Evolutionary conservation across 495 filamentous ascomycete species (phyloP), one percentile per base, ranked within the genome.

Genomic region (Lophiostoma macrostomum): DNA sequence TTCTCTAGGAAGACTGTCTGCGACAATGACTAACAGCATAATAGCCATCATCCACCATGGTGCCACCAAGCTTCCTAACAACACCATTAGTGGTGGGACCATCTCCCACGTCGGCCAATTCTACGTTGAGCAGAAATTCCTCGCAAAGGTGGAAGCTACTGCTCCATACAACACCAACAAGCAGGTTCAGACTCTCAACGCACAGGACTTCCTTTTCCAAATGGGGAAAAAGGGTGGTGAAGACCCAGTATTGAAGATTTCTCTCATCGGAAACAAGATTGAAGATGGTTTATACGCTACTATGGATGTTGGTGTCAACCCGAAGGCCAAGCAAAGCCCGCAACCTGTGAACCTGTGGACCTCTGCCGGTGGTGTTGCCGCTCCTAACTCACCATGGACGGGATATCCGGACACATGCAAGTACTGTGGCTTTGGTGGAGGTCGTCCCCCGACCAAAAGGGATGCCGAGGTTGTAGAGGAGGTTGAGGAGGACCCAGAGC

Each of bases 111-210:
- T 84, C 44, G 70, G 82, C 53, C 81, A 86, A 65, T 61, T 86
- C 14, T 87, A 81, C 75, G 84, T 79, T 66, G 80, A 80, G 40
- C 76, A 85, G 58, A 73, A 71, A 27, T 73, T 84, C 34, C 76
- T 80, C 54, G 66, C 60, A 6, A 71, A 73, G 34, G 80, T 87
- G 34, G 78, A 83, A 60, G 64, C 67, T n/a, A 75, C 52, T 16
- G 67, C 69, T 44, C 78, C 77, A 0, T 86, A 86, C 63, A 76
- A 49, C 50, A 71, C 68, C 46, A 85, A 85, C 72, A 79, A 69
- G 0, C 79, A 82, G 53, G 41, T 29, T 1, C 56, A 80, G 24
- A 80, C 74, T 5, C 61, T 65, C 30, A 85, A 86, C 60, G 63
- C 66, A 14, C 66, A 74, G 4, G 83, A 85, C 67, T 63, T 66